Percentiles rank a stretch among this genome's conserved stretches.
phyloP scores from a whole-genome alignment of 345 rosid genomes.

The Lepidium sativum region DNA sequence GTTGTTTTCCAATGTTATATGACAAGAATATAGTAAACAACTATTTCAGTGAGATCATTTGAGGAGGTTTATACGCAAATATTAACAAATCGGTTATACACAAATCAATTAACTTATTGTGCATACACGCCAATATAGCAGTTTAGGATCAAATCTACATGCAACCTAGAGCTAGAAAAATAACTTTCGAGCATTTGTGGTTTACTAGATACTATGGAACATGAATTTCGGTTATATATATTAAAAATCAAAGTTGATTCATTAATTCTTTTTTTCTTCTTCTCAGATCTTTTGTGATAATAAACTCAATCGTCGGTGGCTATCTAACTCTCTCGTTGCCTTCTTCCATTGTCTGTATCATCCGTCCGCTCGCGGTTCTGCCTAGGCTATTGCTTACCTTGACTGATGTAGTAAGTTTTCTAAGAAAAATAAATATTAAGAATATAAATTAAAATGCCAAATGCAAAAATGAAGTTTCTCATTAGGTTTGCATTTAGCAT shows the following conservation, averaged over 20 bases:
- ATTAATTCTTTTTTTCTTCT: neutral
- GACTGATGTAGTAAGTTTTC: conserved; percentile 45
- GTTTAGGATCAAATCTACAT: too few relatives aligned
- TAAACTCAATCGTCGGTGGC: conserved; percentile 55
- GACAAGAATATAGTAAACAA: neutral
- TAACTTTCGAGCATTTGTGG: neutral
- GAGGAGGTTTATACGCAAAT: too few relatives aligned
- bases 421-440: too few relatives aligned
- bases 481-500: neutral
- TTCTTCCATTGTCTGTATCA: conserved; percentile 52
- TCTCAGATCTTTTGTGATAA: conserved; percentile 54
- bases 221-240: neutral
- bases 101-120: too few relatives aligned
- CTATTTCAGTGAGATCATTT: neutral
- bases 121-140: too few relatives aligned
- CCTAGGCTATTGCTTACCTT: conserved; percentile 52
- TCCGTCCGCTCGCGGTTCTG: conserved; percentile 54
- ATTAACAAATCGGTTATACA: too few relatives aligned
- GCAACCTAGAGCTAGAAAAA: neutral
- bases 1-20: conserved; percentile 4
- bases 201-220: neutral
- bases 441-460: neutral
- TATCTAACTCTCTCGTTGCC: conserved; percentile 69
- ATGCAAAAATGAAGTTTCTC: neutral
- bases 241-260: neutral